Conservation (phyloP, 257 asterid genomes). For the Solanum gandarillasii region DNA sequence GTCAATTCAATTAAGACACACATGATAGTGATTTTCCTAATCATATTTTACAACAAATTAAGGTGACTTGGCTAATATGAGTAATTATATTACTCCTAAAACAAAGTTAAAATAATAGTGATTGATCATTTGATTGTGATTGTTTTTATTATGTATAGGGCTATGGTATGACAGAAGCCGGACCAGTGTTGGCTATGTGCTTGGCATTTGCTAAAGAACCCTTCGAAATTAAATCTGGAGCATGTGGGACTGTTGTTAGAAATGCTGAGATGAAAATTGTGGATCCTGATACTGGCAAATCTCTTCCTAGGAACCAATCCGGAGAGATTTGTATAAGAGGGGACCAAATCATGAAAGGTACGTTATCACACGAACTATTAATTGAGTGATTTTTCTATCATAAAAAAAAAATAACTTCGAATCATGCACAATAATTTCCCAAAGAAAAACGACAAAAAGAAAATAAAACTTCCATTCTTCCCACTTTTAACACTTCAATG, state of each 20-base stretch:
- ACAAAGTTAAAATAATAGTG: background rate
- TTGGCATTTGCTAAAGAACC: constrained; percentile 82
- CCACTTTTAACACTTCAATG: background rate
- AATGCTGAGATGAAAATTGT: constrained; percentile 92
- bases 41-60: background rate
- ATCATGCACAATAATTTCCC: background rate
- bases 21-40: background rate
- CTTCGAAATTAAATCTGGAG: constrained; percentile 76
- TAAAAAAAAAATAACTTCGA: no score
- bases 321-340: constrained; percentile 92
- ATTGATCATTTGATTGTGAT: background rate
- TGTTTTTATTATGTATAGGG: constrained; percentile 28
- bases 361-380: background rate
- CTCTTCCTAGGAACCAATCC: constrained; percentile 54
- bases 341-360: constrained; percentile 94
- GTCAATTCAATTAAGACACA: background rate
- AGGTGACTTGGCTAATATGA: background rate
- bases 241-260: constrained; percentile 83
- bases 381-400: background rate
- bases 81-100: background rate
- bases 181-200: constrained; percentile 90
- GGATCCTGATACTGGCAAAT: constrained; percentile 46
- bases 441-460: no score
- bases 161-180: constrained; percentile 96
- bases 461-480: background rate